Base-by-base conservation (phyloP, 163 green algal species). In the Scenedesmus sp. region DNA sequence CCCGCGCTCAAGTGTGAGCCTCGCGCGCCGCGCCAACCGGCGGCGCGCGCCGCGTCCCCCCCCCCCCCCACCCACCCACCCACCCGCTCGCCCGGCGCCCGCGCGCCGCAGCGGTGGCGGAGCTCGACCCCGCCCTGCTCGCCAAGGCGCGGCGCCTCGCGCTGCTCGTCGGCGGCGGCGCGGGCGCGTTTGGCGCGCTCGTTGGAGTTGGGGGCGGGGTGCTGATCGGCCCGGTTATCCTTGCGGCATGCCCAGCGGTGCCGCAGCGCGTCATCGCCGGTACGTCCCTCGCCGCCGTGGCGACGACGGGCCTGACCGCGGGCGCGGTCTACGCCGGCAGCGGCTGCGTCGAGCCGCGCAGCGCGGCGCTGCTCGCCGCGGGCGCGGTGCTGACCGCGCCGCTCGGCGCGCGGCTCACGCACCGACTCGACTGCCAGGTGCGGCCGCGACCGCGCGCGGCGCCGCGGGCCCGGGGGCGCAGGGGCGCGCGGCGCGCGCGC, bases 171-270 rank as follows among this genome's bases (percentile, higher is more conserved):
- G 89, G 87, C 7, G 66, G 66, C 1, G 54, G 85, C 36, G 88
- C 91, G 44, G 91, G 91, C 20, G 67, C 85, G 17, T 94, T 96
- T 81, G 91, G 91, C 22, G 90, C 84, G 74, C 56, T 95, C 10
- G 87, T 95, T 22, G 92, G 92, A 0, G 90, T 95, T 20, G 92
- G 91, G 2, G 91, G 91, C 13, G 91, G 92, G 1, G 87, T 94
- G 36, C 65, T 96, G 45, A 96, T 96, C 20, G 88, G 87, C 1
- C 92, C 92, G 6, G 70, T 88, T 47, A 93, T 94, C 29, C 83
- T 89, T 70, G 62, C 62, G 51, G 62, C n/a, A 20, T 77, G 53
- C 47, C 87, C 80, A 57, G 75, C 60, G 33, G 80, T 96, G 1
- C 89, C 92, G 0, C 92, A 95, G 77, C 71, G 88, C 7, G 51